A percentile compares a stretch with the other conserved stretches of the same genome.
Evolutionary conservation across 768 basidiomycete species (phyloP).

Genomic region (Podaxis sp.): DNA sequence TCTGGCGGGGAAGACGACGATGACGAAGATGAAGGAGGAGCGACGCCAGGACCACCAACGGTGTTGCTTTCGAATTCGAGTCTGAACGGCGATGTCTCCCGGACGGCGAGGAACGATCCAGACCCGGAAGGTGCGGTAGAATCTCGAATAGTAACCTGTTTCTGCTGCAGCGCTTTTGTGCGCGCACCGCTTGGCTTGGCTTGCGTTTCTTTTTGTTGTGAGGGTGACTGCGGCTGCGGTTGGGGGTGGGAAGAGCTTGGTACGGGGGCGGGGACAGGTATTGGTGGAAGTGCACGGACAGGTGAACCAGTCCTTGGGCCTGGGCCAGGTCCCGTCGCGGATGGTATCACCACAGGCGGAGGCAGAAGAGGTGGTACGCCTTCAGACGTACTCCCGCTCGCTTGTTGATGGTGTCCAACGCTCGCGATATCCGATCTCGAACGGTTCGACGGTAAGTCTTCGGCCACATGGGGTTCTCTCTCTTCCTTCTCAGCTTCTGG

Average conservation of each 20-base stretch:
- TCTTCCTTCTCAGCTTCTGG: background rate
- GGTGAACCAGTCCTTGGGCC: background rate
- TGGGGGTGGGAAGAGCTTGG: background rate
- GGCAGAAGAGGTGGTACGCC: background rate
- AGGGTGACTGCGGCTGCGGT: constrained; percentile 1
- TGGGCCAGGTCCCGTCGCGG: background rate
- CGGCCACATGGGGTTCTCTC: background rate
- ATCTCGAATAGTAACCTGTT: background rate
- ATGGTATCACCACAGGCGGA: too few relatives aligned
- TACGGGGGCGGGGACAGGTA: background rate
- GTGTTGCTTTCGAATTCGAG: constrained; percentile 34
- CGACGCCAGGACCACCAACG: background rate
- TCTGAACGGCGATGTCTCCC: constrained; percentile 46
- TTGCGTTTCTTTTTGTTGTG: background rate
- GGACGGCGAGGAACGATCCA: constrained; percentile 32
- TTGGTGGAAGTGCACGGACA: constrained; percentile 14
- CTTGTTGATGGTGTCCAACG: background rate
- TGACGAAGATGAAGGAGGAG: background rate
- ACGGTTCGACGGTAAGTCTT: background rate
- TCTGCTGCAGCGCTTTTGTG: background rate
- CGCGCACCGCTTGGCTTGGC: background rate
- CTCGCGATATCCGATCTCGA: constrained; percentile 1
- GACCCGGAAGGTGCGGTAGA: background rate
- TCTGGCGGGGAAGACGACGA: background rate
- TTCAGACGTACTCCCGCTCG: background rate